Evolutionary conservation across 495 filamentous ascomycete genomes (phyloP), one percentile per base, ranked within the genome.

Genomic region (Pseudevernia furfuracea): DNA sequence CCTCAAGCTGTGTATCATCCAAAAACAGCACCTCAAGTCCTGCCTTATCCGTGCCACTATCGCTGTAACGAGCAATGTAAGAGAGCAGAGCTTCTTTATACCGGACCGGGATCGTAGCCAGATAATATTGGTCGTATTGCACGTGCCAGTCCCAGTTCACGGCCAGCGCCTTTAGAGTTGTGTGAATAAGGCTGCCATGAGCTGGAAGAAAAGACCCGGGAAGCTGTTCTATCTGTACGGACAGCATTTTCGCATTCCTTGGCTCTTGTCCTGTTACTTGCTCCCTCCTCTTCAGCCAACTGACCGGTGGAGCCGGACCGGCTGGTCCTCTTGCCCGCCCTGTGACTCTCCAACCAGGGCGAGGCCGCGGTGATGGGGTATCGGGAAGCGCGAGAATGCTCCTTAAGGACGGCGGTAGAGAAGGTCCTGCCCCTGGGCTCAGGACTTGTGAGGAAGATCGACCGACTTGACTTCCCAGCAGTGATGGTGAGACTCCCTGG

Each of bases 121-220:
- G 74, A 66, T 88, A 85, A 58, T 86, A 75, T 44, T 81, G 84
- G 68, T 90, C 84, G 68, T 88, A 90, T 25, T 81, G 76, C 21
- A 82, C 61, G 70, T 92, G 84, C 69, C 82, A 86, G 3, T 80
- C 75, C 89, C 89, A 96, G 59, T 89, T 81, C n/a, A 71, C 67
- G 3, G 84, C 87, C 70, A 94, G 82, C 10, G 71, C 73, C 65
- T 82, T 82, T 32, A 94, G 73, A 25, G 81, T 66, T 8, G 75
- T 73, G 70, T 88, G 84, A 30, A 85, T 69, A 8, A 93, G 75
- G 63, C 82, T 84, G 23, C 74, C 74, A 59, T 72, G 70, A 3
- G 57, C 69, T 2, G 83, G 84, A 30, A 80, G 75, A 7, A 66
- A 49, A 7, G 72, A 60, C 19, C 79, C 80, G 0, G 82, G 82